Evolutionary conservation across 108 stramenopile species (phyloP), one percentile per base, ranked within the genome.

Genomic region (Epithemia pelagica): DNA sequence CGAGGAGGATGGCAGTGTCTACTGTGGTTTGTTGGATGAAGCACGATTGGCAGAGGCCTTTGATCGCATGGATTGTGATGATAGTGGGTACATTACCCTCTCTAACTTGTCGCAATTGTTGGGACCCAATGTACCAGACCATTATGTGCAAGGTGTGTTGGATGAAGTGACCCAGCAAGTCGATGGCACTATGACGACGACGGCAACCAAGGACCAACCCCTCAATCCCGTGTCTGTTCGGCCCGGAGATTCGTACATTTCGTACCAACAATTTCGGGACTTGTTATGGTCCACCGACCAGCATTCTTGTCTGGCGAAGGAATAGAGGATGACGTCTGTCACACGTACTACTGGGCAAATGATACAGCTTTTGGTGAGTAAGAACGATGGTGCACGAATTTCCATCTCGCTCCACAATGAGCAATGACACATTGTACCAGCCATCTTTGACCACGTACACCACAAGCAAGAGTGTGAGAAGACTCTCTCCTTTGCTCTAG

Each of bases 121-220:
- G 30, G 94, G 96, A 19, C 59, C 76, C 22, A 68, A 77, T 54
- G 76, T 82, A 46, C 72, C 89, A 18, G 52, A 66, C 51, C 71
- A 80, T 22, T 76, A 80, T 65, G 72, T 90, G 26, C 67, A 84
- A 33, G 84, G 76, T 64, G 89, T 99, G 78, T 96, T 99, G 63
- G 85, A 85, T 23, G 87, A 96, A 61, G 97, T 83, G 20, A n/a
- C n/a, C n/a, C n/a, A n/a, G n/a, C n/a, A n/a, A 96, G 97, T 78
- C 55, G 73, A 25, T 81, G 89, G 32, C 59, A 80, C 1, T 91
- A 98, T 66, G 55, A 73, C 53, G 37, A 46, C 10, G 5, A 15
- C 68, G 69, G 86, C 5, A 46, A 10, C 37, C 37, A 46, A 46
- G 37, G 15, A 46, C 37, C 10, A 46, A n/a, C n/a, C 90, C 30